A percentile compares a stretch with the other conserved stretches of the same genome.
These are phyloP conservation scores for Pontederia crassipes DNA, from an alignment of 176 grass and related monocot genomes.

Conservation along the genomic window DNA sequence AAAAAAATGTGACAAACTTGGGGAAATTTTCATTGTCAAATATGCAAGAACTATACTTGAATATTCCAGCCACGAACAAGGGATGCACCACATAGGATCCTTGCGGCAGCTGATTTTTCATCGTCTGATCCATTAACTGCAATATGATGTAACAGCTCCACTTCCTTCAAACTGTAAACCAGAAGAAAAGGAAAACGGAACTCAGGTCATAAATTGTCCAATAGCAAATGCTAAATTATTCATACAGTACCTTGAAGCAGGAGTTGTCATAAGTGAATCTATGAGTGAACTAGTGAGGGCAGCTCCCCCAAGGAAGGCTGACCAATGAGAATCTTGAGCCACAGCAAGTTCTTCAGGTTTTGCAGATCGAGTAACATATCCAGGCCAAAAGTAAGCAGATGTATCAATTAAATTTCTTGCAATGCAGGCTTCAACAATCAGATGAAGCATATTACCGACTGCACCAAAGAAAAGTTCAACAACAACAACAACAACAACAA, in stretches of 20 bases:
- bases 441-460: slow-evolving; percentile 15
- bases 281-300: not conserved
- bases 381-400: slow-evolving; percentile 19
- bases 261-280: slow-evolving; percentile 7
- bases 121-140: slow-evolving; percentile 19
- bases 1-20: too few relatives aligned
- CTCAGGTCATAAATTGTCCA: not conserved
- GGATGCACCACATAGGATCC: slow-evolving; percentile 13
- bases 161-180: not conserved
- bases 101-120: slow-evolving; percentile 7
- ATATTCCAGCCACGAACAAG: slow-evolving; percentile 15
- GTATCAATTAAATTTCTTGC: slow-evolving; percentile 16
- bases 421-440: slow-evolving; percentile 12
- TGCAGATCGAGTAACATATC: slow-evolving; percentile 1
- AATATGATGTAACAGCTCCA: slow-evolving; percentile 7
- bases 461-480: not conserved
- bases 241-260: slow-evolving; percentile 14
- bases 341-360: not conserved
- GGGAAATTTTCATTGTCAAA: too few relatives aligned
- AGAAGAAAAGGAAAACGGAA: slow-evolving; percentile 3
- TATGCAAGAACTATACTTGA: not conserved
- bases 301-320: slow-evolving; percentile 12
- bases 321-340: slow-evolving; percentile 14
- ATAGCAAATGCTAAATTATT: slow-evolving; percentile 1
- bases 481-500: not conserved